phyloP scores from a whole-genome alignment of 306 rosid genomes.

The Dicorynia guianensis region DNA sequence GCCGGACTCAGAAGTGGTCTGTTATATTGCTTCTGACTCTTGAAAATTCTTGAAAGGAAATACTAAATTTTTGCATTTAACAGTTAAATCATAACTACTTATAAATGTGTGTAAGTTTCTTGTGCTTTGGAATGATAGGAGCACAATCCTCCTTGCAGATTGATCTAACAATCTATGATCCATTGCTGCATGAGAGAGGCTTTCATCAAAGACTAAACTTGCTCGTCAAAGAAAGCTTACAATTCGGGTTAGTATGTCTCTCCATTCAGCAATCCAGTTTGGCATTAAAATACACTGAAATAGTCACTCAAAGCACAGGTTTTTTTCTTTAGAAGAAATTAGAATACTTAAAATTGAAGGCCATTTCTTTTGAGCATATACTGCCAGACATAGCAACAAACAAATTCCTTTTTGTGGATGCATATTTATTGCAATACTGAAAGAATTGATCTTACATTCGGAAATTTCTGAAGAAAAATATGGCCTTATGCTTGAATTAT shows the following conservation, averaged over 20 bases:
- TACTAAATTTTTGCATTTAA: constrained; percentile 16
- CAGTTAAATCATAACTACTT: constrained; percentile 33
- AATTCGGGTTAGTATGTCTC: constrained; percentile 58
- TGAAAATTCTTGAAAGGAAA: constrained; percentile 21
- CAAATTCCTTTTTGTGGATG: not conserved
- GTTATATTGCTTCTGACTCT: constrained; percentile 5
- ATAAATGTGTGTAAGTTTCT: constrained; percentile 25
- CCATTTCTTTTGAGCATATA: constrained; percentile 15
- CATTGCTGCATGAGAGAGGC: constrained; percentile 80
- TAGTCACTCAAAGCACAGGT: constrained; percentile 25
- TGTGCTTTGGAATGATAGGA: constrained; percentile 35
- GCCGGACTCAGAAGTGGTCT: constrained; percentile 1
- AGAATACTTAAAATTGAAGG: constrained; percentile 11
- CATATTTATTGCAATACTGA: constrained; percentile 5
- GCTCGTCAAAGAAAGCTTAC: constrained; percentile 74
- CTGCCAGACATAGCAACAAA: constrained; percentile 20
- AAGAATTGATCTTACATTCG: constrained; percentile 35
- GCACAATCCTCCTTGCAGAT: constrained; percentile 60
- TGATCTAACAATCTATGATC: constrained; percentile 65
- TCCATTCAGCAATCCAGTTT: constrained; percentile 39
- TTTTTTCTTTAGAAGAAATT: not conserved
- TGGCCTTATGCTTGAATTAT: constrained; percentile 26
- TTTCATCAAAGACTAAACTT: constrained; percentile 72
- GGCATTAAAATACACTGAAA: constrained; percentile 22
- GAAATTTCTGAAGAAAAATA: constrained; percentile 24